A percentile compares a stretch with the other conserved stretches of the same genome.
Conservation (phyloP, 495 filamentous ascomycete genomes). For the Neurospora sp. region DNA sequence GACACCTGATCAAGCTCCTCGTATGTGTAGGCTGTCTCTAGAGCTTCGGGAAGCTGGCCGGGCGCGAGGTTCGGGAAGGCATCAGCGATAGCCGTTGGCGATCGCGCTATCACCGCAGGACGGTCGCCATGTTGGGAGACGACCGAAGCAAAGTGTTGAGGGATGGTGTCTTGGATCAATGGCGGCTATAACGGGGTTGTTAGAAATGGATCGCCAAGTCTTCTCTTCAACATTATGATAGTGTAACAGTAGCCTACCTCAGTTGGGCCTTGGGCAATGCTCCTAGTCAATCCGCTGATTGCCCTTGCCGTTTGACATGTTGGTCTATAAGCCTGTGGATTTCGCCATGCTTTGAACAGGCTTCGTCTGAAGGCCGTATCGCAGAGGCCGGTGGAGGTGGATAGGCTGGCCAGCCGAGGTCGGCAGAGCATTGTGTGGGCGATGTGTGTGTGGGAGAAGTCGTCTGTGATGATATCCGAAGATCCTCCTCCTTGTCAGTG, state of each 20-base stretch:
- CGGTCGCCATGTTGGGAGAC: conserved; percentile 64
- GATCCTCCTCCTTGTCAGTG: neutral
- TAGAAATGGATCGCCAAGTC: neutral
- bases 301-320: neutral
- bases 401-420: neutral
- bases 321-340: neutral
- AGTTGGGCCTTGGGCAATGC: conserved; percentile 1
- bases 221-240: neutral
- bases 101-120: conserved; percentile 44
- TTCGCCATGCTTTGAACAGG: neutral
- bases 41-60: conserved; percentile 1
- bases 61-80: conserved; percentile 6
- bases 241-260: conserved; percentile 1
- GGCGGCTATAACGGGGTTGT: conserved; percentile 11
- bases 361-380: neutral
- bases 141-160: conserved; percentile 67
- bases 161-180: conserved; percentile 47
- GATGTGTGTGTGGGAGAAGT: neutral
- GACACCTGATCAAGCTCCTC: conserved; percentile 61
- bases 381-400: neutral
- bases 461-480: neutral
- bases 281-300: conserved; percentile 1
- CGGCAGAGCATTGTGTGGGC: neutral
- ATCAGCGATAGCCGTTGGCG: conserved; percentile 17
- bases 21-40: conserved; percentile 57